phyloP scores from a whole-genome alignment of 441 rosid species.

The Adansonia gregorii region DNA sequence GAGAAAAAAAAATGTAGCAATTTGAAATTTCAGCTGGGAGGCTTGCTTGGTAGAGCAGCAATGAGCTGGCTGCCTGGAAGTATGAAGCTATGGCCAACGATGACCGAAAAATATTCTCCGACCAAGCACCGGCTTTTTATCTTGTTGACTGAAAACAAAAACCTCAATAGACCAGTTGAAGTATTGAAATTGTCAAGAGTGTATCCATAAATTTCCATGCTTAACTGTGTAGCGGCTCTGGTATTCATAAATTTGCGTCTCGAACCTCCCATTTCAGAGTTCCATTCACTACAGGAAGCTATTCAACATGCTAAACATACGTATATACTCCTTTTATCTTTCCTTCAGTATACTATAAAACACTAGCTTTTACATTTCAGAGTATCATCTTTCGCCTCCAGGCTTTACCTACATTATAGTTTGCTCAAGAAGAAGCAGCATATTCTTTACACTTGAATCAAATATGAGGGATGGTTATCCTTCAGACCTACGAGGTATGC shows the following conservation, averaged over 20 bases:
- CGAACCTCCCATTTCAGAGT: not conserved
- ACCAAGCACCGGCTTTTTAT: constrained; percentile 61
- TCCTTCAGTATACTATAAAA: constrained; percentile 13
- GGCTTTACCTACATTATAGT: constrained; percentile 26
- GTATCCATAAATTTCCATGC: no score
- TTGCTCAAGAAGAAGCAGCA: constrained; percentile 32
- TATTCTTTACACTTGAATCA: constrained; percentile 37
- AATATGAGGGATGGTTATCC: constrained; percentile 33
- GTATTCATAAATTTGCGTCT: no score
- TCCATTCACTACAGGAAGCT: not conserved
- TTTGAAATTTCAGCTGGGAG: constrained; percentile 60
- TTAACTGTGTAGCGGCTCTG: not conserved
- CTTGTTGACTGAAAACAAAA: constrained; percentile 39
- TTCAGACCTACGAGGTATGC: constrained; percentile 20
- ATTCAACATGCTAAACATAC: not conserved
- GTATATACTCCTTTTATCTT: constrained; percentile 22
- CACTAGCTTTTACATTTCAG: constrained; percentile 16
- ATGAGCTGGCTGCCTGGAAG: constrained; percentile 79
- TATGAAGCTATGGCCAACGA: constrained; percentile 45
- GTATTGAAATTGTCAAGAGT: not conserved
- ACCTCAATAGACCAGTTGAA: constrained; percentile 23
- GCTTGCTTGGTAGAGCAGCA: constrained; percentile 78
- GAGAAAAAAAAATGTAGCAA: not conserved
- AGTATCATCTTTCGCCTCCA: not conserved
- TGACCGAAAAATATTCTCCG: constrained; percentile 56